phyloP scores from a whole-genome alignment of 2,329 filamentous ascomycete species.

The Escovopsis sp. region DNA sequence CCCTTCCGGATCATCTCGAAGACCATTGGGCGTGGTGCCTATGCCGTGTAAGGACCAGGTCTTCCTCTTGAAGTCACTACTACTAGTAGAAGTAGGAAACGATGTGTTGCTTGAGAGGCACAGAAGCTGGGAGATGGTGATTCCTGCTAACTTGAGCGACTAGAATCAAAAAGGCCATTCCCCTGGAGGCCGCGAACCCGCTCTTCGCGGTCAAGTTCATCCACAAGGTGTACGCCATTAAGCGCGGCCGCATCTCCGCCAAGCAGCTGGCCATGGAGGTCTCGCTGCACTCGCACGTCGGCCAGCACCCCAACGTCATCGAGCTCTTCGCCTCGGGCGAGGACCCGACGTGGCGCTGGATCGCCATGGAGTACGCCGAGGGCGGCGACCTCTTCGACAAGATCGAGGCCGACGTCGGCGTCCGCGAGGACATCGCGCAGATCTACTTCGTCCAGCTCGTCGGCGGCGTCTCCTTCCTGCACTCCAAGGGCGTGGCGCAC shows the following conservation, averaged over 20 bases:
- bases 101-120: too few species aligned
- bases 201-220: constrained; percentile 98
- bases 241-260: constrained; percentile 71
- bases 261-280: constrained; percentile 91
- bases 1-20: constrained; percentile 92
- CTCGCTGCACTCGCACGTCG: constrained; percentile 74
- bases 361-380: constrained; percentile 93
- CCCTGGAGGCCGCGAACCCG: constrained; percentile 50
- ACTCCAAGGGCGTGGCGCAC: constrained; percentile 89
- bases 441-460: constrained; percentile 91
- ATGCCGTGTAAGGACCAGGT: constrained; percentile 73
- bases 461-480: constrained; percentile 83
- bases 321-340: constrained; percentile 81
- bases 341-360: constrained; percentile 82
- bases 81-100: too few species aligned
- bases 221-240: constrained; percentile 87
- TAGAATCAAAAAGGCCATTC: constrained; percentile 90
- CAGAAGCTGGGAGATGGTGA: too few species aligned
- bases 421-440: constrained; percentile 88
- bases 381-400: constrained; percentile 98
- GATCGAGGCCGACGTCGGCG: constrained; percentile 92
- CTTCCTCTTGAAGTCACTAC: too few species aligned
- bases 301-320: constrained; percentile 84
- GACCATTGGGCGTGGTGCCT: constrained; percentile 90
- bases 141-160: too few species aligned